Conservation (phyloP, 129 eudicot species). For the Smallanthus sonchifolius region DNA sequence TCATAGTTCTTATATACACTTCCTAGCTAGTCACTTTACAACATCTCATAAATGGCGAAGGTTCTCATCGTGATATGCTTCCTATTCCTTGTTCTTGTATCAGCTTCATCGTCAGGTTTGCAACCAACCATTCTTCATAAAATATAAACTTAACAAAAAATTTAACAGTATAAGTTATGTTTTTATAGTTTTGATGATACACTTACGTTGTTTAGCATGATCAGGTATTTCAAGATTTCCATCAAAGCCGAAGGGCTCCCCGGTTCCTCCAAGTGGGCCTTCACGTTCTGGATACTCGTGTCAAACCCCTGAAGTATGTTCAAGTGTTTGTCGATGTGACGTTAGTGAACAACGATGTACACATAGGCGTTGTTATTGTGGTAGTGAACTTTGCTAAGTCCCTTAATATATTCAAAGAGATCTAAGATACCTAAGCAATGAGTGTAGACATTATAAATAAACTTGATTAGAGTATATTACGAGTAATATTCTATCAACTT, state of each 20-base stretch:
- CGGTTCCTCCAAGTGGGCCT: constrained; percentile 20
- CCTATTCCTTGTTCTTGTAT: constrained; percentile 5
- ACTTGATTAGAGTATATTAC: neutral
- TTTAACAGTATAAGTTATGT: neutral
- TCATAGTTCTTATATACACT: neutral
- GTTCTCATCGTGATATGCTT: neutral
- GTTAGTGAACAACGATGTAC: neutral
- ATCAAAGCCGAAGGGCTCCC: constrained; percentile 12
- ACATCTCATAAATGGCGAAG: neutral
- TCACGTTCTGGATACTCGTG: constrained; percentile 12
- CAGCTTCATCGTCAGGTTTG: neutral
- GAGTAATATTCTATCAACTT: neutral
- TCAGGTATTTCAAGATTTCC: neutral
- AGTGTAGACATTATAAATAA: constrained; percentile 3
- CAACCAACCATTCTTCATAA: neutral
- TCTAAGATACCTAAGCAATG: neutral
- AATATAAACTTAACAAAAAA: neutral
- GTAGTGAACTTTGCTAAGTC: neutral
- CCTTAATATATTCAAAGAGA: neutral
- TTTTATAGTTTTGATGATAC: neutral
- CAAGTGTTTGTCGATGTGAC: neutral
- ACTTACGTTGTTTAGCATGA: neutral
- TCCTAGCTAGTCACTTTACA: neutral
- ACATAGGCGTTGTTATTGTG: constrained; percentile 3
- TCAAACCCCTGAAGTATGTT: neutral